Evolutionary conservation across 441 rosid genomes (phyloP).

Genomic region (Adansonia madagascariensis): DNA sequence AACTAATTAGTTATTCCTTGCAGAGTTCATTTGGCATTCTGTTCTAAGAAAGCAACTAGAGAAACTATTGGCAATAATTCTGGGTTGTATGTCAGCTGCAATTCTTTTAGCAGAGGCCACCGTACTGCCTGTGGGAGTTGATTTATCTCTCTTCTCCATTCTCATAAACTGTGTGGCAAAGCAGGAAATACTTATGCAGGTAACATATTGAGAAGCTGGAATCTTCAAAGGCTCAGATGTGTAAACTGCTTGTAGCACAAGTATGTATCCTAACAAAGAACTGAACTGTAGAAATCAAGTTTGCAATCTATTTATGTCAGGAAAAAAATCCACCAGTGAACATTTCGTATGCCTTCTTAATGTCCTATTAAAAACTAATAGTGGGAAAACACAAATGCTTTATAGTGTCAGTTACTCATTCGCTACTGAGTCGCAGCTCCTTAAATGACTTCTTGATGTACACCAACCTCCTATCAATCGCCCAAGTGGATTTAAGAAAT

Average conservation of each 20-base stretch:
- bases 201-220: conserved; percentile 24
- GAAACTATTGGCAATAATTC: conserved; percentile 59
- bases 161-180: conserved; percentile 66
- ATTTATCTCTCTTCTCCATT: conserved; percentile 74
- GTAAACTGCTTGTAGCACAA: neutral
- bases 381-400: neutral
- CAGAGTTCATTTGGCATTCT: conserved; percentile 78
- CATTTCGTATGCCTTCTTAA: neutral
- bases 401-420: neutral
- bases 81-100: conserved; percentile 74
- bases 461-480: neutral
- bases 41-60: conserved; percentile 55
- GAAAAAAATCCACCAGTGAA: neutral
- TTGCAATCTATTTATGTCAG: neutral
- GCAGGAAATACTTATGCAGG: conserved; percentile 71
- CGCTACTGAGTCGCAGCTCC: neutral
- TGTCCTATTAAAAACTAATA: neutral
- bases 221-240: neutral
- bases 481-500: neutral
- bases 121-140: conserved; percentile 56
- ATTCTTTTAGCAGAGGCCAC: conserved; percentile 86
- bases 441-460: neutral
- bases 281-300: conserved; percentile 5
- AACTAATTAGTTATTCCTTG: conserved; percentile 30
- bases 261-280: neutral